Conservation (phyloP, 169 alveolate species). For the Eimeria sp. region DNA sequence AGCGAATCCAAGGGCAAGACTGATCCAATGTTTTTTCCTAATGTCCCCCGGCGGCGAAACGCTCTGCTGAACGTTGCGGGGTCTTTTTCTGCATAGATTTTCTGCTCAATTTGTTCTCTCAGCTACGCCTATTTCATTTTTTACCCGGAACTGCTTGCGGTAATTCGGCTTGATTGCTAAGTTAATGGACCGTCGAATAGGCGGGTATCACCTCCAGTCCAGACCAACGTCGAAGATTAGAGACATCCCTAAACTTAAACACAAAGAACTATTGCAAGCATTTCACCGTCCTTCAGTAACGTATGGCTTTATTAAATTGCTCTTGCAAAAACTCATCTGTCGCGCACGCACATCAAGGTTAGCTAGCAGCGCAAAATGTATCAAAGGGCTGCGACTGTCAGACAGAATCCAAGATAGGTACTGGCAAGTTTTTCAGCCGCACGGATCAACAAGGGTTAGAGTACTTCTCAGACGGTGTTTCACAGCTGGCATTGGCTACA, state of each 20-base stretch:
- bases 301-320: neutral
- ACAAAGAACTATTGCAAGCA: neutral
- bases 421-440: neutral
- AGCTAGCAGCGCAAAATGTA: neutral
- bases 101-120: neutral
- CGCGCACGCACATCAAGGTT: neutral
- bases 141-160: neutral
- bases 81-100: neutral
- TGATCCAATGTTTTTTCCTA: neutral
- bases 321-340: no score
- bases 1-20: neutral
- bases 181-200: neutral
- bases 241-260: neutral
- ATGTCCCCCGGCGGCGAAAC: neutral
- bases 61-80: neutral
- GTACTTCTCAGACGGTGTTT: neutral
- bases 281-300: neutral
- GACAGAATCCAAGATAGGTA: no score
- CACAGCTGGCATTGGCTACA: neutral
- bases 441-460: neutral
- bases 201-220: neutral
- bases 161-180: neutral
- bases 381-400: no score
- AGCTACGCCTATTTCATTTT: neutral
- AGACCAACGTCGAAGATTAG: neutral